Percentiles rank a stretch among this genome's conserved stretches.
These are phyloP conservation scores for Mortierella sp. DNA, from an alignment of 371 early-diverging fungal species.

Conservation along the genomic window DNA sequence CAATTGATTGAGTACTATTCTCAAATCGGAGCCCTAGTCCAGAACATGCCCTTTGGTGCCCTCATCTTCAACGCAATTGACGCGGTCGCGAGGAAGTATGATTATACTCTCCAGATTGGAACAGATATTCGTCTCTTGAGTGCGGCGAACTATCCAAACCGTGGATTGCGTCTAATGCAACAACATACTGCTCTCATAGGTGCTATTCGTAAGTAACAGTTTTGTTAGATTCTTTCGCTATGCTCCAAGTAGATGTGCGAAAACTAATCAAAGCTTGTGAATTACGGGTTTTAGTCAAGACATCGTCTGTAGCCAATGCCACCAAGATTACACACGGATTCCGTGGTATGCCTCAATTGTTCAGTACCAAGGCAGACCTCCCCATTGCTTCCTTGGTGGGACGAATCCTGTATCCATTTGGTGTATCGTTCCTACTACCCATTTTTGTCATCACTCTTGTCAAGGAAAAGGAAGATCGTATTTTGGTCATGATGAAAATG, in stretches of 20 bases:
- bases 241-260: no score
- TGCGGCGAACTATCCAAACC: conserved; percentile 64
- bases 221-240: no score
- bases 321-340: conserved; percentile 72
- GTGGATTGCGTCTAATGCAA: conserved; percentile 66
- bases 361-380: conserved; percentile 58
- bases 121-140: conserved; percentile 62
- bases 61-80: conserved; percentile 61
- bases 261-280: not conserved
- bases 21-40: conserved; percentile 45
- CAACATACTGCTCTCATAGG: conserved; percentile 65
- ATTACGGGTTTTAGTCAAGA: conserved; percentile 21
- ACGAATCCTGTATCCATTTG: conserved; percentile 77
- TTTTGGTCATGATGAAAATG: conserved; percentile 82
- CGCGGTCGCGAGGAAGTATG: conserved; percentile 51
- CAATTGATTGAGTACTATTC: conserved; percentile 51
- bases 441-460: conserved; percentile 79
- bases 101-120: conserved; percentile 69
- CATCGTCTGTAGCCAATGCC: conserved; percentile 37
- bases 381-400: conserved; percentile 71
- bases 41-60: conserved; percentile 69
- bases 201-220: conserved; percentile 57
- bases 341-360: conserved; percentile 66
- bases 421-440: conserved; percentile 80
- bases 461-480: conserved; percentile 78